Evolutionary conservation across 2,329 filamentous ascomycete genomes (phyloP).

Genomic region (Sclerotinia borealis): DNA sequence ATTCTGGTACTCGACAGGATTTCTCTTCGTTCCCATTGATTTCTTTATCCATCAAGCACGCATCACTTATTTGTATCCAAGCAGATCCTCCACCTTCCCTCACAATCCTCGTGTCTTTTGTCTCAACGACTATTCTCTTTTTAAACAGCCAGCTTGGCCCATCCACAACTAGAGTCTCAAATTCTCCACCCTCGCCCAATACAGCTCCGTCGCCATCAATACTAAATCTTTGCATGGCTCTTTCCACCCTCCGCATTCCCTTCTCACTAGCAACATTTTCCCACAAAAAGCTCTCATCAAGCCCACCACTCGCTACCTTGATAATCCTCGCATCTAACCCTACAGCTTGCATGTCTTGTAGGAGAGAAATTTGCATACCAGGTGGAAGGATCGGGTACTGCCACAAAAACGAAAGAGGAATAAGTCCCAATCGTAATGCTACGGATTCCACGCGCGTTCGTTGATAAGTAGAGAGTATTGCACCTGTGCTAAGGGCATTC

Average conservation of each 20-base stretch:
- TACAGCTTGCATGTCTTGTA: conserved; percentile 73
- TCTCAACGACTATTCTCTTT: conserved; percentile 57
- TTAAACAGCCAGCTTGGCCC: conserved; percentile 71
- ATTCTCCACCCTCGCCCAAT: conserved; percentile 90
- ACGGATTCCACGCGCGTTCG: conserved; percentile 92
- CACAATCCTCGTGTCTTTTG: conserved; percentile 47
- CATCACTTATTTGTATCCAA: conserved; percentile 58
- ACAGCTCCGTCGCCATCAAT: conserved; percentile 60
- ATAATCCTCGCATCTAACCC: conserved; percentile 85
- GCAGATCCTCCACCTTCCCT: conserved; percentile 69
- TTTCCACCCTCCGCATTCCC: conserved; percentile 43
- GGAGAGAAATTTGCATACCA: conserved; percentile 44
- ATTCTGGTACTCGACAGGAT: conserved; percentile 49
- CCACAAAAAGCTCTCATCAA: conserved; percentile 78
- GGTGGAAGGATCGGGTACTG: conserved; percentile 72
- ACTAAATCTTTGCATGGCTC: conserved; percentile 61
- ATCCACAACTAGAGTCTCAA: conserved; percentile 84
- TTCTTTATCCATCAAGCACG: conserved; percentile 40
- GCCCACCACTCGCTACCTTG: conserved; percentile 86
- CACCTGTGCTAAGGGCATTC: conserved; percentile 83
- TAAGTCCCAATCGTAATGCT: conserved; percentile 73
- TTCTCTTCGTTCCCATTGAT: conserved; percentile 36
- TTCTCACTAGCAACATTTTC: conserved; percentile 60
- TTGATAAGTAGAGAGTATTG: conserved; percentile 93
- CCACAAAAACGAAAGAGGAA: conserved; percentile 85